A percentile compares a stretch with the other conserved stretches of the same genome.
Conservation (phyloP, 129 eudicot species). For the Tanacetum coccineum region DNA sequence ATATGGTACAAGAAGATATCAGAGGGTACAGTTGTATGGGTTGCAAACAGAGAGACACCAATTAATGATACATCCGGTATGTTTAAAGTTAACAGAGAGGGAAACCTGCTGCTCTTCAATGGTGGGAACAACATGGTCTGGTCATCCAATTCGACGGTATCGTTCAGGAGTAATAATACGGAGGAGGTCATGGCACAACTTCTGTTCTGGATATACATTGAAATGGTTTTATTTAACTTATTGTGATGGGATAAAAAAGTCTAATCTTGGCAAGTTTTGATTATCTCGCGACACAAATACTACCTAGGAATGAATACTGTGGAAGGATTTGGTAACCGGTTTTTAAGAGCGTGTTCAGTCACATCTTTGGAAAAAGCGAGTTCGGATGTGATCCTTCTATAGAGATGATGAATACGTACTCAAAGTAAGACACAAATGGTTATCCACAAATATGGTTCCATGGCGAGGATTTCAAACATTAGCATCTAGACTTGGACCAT, state of each 20-base stretch:
- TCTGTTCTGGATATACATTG: too few species aligned
- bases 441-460: conserved; percentile 25
- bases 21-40: too few species aligned
- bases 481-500: conserved; percentile 31
- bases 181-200: too few species aligned
- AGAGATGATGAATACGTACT: conserved; percentile 18
- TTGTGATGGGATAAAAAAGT: conserved; percentile 18
- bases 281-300: conserved; percentile 22
- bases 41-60: too few species aligned
- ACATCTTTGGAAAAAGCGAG: conserved; percentile 36
- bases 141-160: too few species aligned
- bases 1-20: too few species aligned
- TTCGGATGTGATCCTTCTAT: conserved; percentile 27
- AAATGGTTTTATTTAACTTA: conserved; percentile 34
- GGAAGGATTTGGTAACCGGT: conserved; percentile 23
- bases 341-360: not conserved
- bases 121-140: too few species aligned
- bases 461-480: not conserved
- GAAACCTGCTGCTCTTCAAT: too few species aligned
- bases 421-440: conserved; percentile 22
- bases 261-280: conserved; percentile 38
- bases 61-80: too few species aligned
- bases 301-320: conserved; percentile 39
- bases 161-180: too few species aligned
- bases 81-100: too few species aligned